phyloP scores from a whole-genome alignment of 257 asterid species.

The Capsicum rhomboideum region DNA sequence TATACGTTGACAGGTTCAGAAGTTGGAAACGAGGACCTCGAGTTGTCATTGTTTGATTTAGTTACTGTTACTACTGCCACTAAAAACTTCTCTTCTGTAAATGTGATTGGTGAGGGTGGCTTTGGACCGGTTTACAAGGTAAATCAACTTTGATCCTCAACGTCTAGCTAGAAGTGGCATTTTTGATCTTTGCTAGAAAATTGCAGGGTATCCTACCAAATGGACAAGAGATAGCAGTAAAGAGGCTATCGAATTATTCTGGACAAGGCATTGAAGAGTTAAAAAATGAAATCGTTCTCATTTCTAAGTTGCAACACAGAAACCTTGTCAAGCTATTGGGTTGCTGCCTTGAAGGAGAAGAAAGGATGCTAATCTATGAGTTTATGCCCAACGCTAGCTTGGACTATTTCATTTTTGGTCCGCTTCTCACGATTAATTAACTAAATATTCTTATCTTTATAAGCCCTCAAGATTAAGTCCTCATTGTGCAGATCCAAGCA shows the following conservation, averaged over 20 bases:
- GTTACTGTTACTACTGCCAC: not conserved
- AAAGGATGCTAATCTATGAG: slow-evolving; percentile 10
- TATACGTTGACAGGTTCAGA: not conserved
- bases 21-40: not conserved
- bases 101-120: slow-evolving; percentile 17
- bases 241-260: slow-evolving; percentile 3
- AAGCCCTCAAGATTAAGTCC: not conserved
- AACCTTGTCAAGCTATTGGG: slow-evolving; percentile 15
- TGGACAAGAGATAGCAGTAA: slow-evolving; percentile 14
- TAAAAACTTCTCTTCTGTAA: not conserved
- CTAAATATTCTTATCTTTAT: not conserved
- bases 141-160: not conserved
- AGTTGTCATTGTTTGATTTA: slow-evolving; percentile 5
- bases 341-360: slow-evolving; percentile 5
- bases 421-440: not conserved
- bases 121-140: slow-evolving; percentile 13
- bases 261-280: slow-evolving; percentile 8
- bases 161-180: not conserved
- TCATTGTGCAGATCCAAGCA: slow-evolving; percentile 2
- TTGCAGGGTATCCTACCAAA: slow-evolving; percentile 7
- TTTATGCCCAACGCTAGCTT: slow-evolving; percentile 11
- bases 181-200: not conserved
- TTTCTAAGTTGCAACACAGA: slow-evolving; percentile 15
- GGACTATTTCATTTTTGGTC: slow-evolving; percentile 11
- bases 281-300: slow-evolving; percentile 4